These are phyloP conservation scores for Lipomyces oligophaga DNA, from an alignment of 805 yeast genomes.

Conservation along the genomic window DNA sequence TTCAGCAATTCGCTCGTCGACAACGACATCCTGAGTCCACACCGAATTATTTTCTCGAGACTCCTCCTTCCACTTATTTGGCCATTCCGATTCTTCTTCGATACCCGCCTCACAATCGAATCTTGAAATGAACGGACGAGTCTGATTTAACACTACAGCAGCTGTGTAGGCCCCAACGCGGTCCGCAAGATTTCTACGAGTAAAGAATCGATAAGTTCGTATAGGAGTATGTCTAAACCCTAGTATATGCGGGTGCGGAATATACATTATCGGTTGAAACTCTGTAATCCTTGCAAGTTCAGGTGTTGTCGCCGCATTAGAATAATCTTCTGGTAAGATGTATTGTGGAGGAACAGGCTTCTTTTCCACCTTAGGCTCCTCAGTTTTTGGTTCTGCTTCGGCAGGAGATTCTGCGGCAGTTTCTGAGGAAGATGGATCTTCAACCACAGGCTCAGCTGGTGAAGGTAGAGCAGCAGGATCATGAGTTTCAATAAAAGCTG, in stretches of 20 bases:
- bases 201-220: slow-evolving; percentile 74
- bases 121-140: slow-evolving; percentile 50
- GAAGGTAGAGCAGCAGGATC: too few relatives aligned
- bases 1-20: slow-evolving; percentile 62
- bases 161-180: slow-evolving; percentile 55
- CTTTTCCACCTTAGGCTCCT: slow-evolving; percentile 34
- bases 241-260: slow-evolving; percentile 69
- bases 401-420: slow-evolving; percentile 15
- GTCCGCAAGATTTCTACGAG: slow-evolving; percentile 66
- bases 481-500: slow-evolving; percentile 30
- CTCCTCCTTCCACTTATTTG: slow-evolving; percentile 69
- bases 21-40: slow-evolving; percentile 74
- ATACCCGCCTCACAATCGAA: slow-evolving; percentile 44
- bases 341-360: slow-evolving; percentile 56
- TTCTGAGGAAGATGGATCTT: slow-evolving; percentile 9
- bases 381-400: slow-evolving; percentile 30
- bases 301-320: slow-evolving; percentile 52
- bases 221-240: slow-evolving; percentile 77
- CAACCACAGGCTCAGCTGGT: slow-evolving; percentile 12
- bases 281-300: slow-evolving; percentile 37
- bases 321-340: slow-evolving; percentile 57
- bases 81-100: slow-evolving; percentile 85
- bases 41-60: slow-evolving; percentile 76
- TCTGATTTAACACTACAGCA: slow-evolving; percentile 50
- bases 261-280: slow-evolving; percentile 63